Evolutionary conservation across 228 moss, liverwort and hornwort species (phyloP).

Genomic region (Sphagnum magellanicum): DNA sequence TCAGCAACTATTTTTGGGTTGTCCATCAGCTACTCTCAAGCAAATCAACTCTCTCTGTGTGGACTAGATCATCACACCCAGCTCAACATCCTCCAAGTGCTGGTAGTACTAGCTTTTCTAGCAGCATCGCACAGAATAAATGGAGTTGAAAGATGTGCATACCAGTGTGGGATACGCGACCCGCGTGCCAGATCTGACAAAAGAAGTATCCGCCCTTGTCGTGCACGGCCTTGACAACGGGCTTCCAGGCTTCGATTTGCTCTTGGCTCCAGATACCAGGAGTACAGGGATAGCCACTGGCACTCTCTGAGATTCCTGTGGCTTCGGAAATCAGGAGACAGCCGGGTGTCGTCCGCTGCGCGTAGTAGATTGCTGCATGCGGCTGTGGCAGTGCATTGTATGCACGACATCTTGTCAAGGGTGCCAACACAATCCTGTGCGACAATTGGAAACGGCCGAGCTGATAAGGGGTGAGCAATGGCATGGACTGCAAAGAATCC

Average conservation of each 20-base stretch:
- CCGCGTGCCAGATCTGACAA: slow-evolving; percentile 36
- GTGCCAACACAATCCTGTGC: slow-evolving; percentile 21
- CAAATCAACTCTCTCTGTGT: too few species aligned
- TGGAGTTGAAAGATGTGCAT: background rate
- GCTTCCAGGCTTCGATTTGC: slow-evolving; percentile 38
- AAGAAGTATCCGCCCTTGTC: slow-evolving; percentile 26
- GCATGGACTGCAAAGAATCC: slow-evolving; percentile 9
- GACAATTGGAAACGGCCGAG: slow-evolving; percentile 18
- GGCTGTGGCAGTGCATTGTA: slow-evolving; percentile 17
- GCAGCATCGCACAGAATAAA: too few species aligned
- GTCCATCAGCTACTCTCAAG: too few species aligned
- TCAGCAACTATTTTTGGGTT: too few species aligned
- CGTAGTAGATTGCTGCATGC: slow-evolving; percentile 29
- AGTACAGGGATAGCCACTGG: slow-evolving; percentile 15
- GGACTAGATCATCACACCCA: too few species aligned
- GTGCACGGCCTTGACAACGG: slow-evolving; percentile 18
- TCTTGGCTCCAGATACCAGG: slow-evolving; percentile 26
- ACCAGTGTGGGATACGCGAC: slow-evolving; percentile 26
- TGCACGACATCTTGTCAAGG: slow-evolving; percentile 36
- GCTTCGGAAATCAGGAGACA: slow-evolving; percentile 42
- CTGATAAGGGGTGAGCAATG: slow-evolving; percentile 8
- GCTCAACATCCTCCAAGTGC: too few species aligned
- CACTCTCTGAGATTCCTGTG: slow-evolving; percentile 29
- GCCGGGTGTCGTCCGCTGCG: slow-evolving; percentile 29
- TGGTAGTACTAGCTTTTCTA: too few species aligned